Percentiles rank a stretch among this genome's conserved stretches.
These are phyloP conservation scores for Ceratobasidium sp. DNA, from an alignment of 1,284 basidiomycete genomes.

Conservation along the genomic window DNA sequence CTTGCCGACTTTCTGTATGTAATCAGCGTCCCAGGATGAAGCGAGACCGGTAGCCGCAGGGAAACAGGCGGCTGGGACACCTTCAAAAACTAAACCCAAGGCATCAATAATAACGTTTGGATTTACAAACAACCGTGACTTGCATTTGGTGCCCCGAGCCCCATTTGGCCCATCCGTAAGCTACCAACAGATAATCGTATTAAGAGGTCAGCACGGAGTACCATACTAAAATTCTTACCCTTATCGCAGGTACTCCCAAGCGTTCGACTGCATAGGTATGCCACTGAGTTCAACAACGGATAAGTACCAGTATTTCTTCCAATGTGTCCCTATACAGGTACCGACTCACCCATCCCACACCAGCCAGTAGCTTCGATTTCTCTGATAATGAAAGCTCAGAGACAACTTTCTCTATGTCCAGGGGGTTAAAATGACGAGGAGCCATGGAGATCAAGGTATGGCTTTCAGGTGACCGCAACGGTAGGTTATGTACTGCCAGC, in stretches of 20 bases:
- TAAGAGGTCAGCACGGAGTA: background rate
- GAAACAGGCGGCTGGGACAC: constrained; percentile 28
- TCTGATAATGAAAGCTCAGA: constrained; percentile 32
- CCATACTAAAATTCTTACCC: background rate
- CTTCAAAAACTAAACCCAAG: background rate
- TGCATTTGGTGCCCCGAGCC: constrained; percentile 36
- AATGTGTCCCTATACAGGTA: background rate
- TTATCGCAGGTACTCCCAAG: constrained; percentile 25
- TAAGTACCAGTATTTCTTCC: background rate
- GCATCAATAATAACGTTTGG: background rate
- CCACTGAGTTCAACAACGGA: constrained; percentile 13
- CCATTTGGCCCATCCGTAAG: constrained; percentile 39
- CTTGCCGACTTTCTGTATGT: constrained; percentile 37
- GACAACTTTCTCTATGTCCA: constrained; percentile 38
- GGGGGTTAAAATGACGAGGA: constrained; percentile 18
- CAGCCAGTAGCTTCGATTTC: constrained; percentile 40
- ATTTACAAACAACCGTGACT: background rate
- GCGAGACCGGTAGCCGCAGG: constrained; percentile 41
- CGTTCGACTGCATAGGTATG: constrained; percentile 22
- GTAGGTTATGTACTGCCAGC: no score
- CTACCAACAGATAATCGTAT: background rate
- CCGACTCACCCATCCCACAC: constrained; percentile 32
- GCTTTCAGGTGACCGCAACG: no score
- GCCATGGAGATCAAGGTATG: background rate
- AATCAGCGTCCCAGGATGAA: constrained; percentile 41